Evolutionary conservation across 768 basidiomycete genomes (phyloP).

Genomic region (Tephrocybe sp.): DNA sequence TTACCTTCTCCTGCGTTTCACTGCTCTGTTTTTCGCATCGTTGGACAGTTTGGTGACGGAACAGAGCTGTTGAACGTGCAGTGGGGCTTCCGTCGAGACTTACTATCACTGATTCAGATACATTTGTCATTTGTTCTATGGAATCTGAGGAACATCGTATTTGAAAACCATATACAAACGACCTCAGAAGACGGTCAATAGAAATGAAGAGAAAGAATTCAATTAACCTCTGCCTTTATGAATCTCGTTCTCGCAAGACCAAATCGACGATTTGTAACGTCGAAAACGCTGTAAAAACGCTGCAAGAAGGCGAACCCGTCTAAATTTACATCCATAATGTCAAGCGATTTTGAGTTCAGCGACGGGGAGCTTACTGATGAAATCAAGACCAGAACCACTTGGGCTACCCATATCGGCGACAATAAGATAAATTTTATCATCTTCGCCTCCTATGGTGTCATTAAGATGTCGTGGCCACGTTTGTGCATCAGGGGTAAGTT

Average conservation of each 20-base stretch:
- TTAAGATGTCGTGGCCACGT: conserved; percentile 68
- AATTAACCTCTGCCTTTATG: conserved; percentile 37
- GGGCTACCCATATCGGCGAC: conserved; percentile 49
- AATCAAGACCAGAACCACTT: conserved; percentile 62
- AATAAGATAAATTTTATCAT: conserved; percentile 54
- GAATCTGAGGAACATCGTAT: too few species aligned
- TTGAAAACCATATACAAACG: neutral
- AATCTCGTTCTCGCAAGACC: conserved; percentile 38
- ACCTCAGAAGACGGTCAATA: too few species aligned
- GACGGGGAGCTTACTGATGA: conserved; percentile 46
- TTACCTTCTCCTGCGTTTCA: too few species aligned
- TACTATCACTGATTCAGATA: neutral
- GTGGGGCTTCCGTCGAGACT: neutral
- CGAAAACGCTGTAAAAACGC: conserved; percentile 59
- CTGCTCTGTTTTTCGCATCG: too few species aligned
- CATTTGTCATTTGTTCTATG: too few species aligned
- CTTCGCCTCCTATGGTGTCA: conserved; percentile 52
- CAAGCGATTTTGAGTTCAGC: too few species aligned
- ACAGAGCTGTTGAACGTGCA: neutral
- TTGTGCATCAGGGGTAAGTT: conserved; percentile 64
- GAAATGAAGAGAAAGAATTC: too few species aligned
- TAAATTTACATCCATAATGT: neutral
- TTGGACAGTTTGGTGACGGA: neutral
- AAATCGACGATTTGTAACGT: conserved; percentile 39
- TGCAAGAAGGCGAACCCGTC: conserved; percentile 61